phyloP scores from a whole-genome alignment of 306 rosid species.

The Mimosa pudica region DNA sequence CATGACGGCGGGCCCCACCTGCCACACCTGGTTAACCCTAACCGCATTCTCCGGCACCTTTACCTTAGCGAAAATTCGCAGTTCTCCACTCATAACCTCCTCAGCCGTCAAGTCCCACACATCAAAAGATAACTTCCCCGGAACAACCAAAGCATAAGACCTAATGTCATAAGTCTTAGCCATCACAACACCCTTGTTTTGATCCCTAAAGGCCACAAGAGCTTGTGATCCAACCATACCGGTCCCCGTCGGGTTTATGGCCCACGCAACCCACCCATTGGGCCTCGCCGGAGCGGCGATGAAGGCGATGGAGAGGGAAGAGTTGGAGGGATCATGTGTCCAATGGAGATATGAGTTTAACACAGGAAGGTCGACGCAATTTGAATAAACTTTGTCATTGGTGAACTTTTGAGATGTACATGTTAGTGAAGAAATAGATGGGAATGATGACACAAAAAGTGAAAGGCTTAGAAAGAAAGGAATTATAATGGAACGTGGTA shows the following conservation, averaged over 20 bases:
- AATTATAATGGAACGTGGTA: neutral
- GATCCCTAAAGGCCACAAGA: neutral
- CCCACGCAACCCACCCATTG: neutral
- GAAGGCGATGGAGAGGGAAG: neutral
- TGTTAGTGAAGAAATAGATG: neutral
- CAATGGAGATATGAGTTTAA: neutral
- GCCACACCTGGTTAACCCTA: neutral
- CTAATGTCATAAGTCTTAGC: neutral
- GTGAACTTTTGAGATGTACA: neutral
- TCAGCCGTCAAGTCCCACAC: neutral
- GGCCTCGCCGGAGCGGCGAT: neutral
- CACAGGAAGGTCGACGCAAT: neutral
- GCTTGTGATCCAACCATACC: neutral
- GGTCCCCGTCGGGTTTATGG: neutral
- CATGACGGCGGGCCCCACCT: neutral
- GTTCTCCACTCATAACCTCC: neutral
- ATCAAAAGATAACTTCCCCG: neutral
- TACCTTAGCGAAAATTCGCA: neutral
- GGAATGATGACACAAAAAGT: neutral
- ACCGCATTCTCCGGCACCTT: neutral
- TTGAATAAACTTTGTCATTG: neutral
- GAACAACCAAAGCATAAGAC: neutral
- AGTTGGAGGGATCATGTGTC: conserved; percentile 3
- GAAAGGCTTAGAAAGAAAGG: neutral
- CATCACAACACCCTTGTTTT: neutral